Percentiles rank a stretch among this genome's conserved stretches.
These are phyloP conservation scores for Colletotrichum euphorbiae DNA, from an alignment of 2,329 filamentous ascomycete species.

Conservation along the genomic window DNA sequence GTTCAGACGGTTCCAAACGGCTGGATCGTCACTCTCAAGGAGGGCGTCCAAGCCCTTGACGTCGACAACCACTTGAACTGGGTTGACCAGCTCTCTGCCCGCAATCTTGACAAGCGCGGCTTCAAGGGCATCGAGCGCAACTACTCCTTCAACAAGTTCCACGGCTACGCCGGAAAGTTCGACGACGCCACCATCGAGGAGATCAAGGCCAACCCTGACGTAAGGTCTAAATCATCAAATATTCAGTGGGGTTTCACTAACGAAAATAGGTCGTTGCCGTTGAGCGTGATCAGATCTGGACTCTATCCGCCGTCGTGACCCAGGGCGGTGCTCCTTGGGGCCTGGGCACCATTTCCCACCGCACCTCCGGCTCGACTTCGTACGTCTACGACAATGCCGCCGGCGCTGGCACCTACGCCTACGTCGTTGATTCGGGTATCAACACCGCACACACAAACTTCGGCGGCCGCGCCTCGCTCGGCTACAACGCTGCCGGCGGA, in stretches of 20 bases:
- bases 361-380: constrained; percentile 47
- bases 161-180: constrained; percentile 58
- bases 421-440: constrained; percentile 68
- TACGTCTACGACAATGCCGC: constrained; percentile 57
- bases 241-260: not conserved
- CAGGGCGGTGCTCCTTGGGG: constrained; percentile 57
- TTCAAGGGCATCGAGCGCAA: constrained; percentile 35
- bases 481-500: constrained; percentile 52
- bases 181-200: constrained; percentile 54
- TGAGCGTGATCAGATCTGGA: constrained; percentile 47
- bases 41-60: constrained; percentile 44
- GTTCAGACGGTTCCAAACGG: constrained; percentile 49
- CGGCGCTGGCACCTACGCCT: constrained; percentile 58
- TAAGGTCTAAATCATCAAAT: constrained; percentile 43
- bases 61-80: constrained; percentile 46
- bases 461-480: constrained; percentile 55
- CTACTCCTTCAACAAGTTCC: constrained; percentile 48
- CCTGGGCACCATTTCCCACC: constrained; percentile 58
- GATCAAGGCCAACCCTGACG: constrained; percentile 54
- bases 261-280: constrained; percentile 47
- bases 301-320: constrained; percentile 45
- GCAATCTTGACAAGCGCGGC: constrained; percentile 48
- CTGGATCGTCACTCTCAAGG: constrained; percentile 61
- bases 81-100: constrained; percentile 48
- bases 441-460: constrained; percentile 59